phyloP scores from a whole-genome alignment of 306 rosid genomes.

The Rosa chinensis region DNA sequence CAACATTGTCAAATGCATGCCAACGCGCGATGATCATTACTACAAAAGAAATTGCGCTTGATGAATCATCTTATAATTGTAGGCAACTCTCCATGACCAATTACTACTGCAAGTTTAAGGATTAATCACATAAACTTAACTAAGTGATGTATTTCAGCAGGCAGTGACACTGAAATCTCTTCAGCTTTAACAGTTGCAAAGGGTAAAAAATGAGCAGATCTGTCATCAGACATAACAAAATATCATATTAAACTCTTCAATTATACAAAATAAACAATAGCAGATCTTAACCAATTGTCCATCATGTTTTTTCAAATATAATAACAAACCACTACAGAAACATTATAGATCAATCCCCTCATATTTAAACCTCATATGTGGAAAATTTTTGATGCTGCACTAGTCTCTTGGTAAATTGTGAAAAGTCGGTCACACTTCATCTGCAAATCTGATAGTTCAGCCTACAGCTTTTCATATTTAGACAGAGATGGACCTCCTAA shows the following conservation, averaged over 20 bases:
- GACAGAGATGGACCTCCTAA: conserved; percentile 67
- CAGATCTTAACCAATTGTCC: not conserved
- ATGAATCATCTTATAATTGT: not conserved
- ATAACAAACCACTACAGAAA: not conserved
- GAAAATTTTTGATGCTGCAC: conserved; percentile 23
- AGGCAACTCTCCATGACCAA: not conserved
- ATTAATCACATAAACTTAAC: conserved; percentile 43
- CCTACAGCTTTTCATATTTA: conserved; percentile 61
- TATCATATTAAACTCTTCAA: not conserved
- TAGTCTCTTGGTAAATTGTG: conserved; percentile 57
- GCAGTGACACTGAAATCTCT: conserved; percentile 75
- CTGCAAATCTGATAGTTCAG: conserved; percentile 65
- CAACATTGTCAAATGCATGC: too few relatives aligned
- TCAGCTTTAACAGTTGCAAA: conserved; percentile 74
- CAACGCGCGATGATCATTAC: too few relatives aligned
- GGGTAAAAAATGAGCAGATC: conserved; percentile 54
- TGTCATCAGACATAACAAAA: conserved; percentile 29
- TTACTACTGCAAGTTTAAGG: not conserved
- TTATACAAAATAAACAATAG: not conserved
- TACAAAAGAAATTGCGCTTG: too few relatives aligned
- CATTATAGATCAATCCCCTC: not conserved
- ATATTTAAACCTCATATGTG: not conserved
- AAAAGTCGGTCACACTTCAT: conserved; percentile 57
- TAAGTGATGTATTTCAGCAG: conserved; percentile 85
- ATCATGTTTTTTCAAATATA: not conserved